Conservation (phyloP, 2,329 filamentous ascomycete genomes). For the Alternaria triticina region DNA sequence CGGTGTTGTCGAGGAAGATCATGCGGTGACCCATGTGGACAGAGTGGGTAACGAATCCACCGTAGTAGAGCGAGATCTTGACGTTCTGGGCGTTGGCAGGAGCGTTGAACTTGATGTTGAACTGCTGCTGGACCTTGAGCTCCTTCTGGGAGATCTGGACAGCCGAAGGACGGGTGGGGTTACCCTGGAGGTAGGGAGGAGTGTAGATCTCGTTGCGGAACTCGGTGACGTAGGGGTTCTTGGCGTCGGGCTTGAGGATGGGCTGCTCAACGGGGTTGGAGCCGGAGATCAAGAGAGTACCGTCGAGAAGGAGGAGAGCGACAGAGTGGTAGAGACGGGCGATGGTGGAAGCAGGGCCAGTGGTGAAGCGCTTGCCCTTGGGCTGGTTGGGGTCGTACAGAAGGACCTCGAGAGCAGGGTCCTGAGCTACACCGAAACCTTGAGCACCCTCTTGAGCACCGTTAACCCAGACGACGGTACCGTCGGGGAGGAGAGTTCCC, state of each 20-base stretch:
- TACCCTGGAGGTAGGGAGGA: conserved; percentile 64
- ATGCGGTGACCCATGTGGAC: conserved; percentile 68
- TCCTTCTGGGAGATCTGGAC: conserved; percentile 54
- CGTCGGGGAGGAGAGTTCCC: conserved; percentile 65
- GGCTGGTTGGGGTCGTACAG: conserved; percentile 64
- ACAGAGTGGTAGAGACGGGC: conserved; percentile 66
- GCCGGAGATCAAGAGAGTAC: conserved; percentile 65
- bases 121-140: conserved; percentile 53
- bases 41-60: conserved; percentile 66
- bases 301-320: conserved; percentile 64
- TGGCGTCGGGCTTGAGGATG: conserved; percentile 52
- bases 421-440: conserved; percentile 63
- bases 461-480: conserved; percentile 68
- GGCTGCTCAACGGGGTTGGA: conserved; percentile 68
- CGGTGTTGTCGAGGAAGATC: conserved; percentile 59
- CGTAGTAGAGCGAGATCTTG: conserved; percentile 63
- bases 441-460: conserved; percentile 64
- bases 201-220: conserved; percentile 68
- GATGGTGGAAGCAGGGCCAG: conserved; percentile 53
- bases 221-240: conserved; percentile 63
- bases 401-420: conserved; percentile 62
- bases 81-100: conserved; percentile 52
- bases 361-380: conserved; percentile 58
- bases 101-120: conserved; percentile 57
- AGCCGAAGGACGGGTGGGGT: conserved; percentile 58